Percentiles rank a stretch among this genome's conserved stretches.
phyloP scores from a whole-genome alignment of 2,329 filamentous ascomycete genomes.

The Neonectria hederae region DNA sequence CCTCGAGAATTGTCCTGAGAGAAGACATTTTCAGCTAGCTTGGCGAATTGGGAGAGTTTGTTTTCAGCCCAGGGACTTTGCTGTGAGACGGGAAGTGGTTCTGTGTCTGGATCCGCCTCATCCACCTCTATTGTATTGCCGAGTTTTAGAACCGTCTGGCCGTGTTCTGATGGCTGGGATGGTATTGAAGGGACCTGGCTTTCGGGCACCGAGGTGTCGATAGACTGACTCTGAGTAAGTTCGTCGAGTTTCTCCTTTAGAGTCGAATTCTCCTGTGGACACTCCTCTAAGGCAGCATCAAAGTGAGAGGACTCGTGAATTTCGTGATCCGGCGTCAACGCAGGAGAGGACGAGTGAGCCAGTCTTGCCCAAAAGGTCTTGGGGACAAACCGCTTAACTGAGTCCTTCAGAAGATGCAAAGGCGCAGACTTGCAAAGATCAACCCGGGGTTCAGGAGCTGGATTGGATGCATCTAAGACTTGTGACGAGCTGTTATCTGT shows the following conservation, averaged over 20 bases:
- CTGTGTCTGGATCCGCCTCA: background rate
- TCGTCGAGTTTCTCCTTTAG: background rate
- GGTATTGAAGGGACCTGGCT: background rate
- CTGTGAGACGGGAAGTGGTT: conserved; percentile 33
- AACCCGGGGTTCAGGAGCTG: no score
- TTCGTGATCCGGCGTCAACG: background rate
- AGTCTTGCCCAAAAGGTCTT: conserved; percentile 38
- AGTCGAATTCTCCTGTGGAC: background rate
- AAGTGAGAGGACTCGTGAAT: background rate
- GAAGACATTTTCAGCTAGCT: conserved; percentile 10
- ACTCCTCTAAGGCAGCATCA: background rate
- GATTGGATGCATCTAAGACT: background rate
- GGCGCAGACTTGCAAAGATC: conserved; percentile 1
- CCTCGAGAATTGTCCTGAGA: background rate
- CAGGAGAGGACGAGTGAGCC: conserved; percentile 20
- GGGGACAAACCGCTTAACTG: conserved; percentile 38
- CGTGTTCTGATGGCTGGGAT: background rate
- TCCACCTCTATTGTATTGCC: background rate
- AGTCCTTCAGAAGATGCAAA: conserved; percentile 31
- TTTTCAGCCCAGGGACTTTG: conserved; percentile 39
- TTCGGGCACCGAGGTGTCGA: background rate
- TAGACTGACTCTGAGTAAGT: background rate
- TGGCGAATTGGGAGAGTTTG: conserved; percentile 36
- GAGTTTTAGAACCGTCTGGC: background rate
- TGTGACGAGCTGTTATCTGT: background rate